Base-by-base conservation (phyloP, 73 alveolate species). In the Halteria grandinella region DNA sequence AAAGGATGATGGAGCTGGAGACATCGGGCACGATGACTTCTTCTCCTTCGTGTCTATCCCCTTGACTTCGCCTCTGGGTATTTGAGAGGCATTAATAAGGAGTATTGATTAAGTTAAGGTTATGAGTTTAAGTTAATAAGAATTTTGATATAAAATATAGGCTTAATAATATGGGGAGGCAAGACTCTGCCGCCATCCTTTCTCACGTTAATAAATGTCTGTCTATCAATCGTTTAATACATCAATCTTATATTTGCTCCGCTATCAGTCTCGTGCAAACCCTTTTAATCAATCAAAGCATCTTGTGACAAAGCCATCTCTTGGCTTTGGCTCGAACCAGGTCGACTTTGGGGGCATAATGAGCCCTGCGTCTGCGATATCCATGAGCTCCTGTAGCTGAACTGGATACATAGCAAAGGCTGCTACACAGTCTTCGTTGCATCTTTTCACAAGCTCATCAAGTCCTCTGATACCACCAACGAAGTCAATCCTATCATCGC, bases 41-140 rank as follows among this genome's bases (percentile, higher is more conserved):
- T 91, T 85, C 91, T 96, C 97, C 59, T 91, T 89, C 74, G 97
- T 90, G 39, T 77, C 31, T 40, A 51, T 78, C 64, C 89, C 81
- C 29, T 62, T 78, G 25, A 62, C 78, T 8, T 62, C 78, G 20
- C 78, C 88, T 15, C 55, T 41, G n/a, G n/a, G n/a, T n/a, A 24
- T 33, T 23, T 24, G 18, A 15, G 20, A 54, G 10, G 20, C 34
- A 8, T 48, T 8, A n/a, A n/a, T 48, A 39, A 39, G 14, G 17
- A 39, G 14, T 11, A 39, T 39, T 39, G 50, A 10, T 39, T 39
- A 39, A 39, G 14, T 11, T 11, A 10, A 11, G 50, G 17, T 39
- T 11, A 11, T 39, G 17, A 39, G 14, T 39, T n/a, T n/a, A n/a
- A n/a, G n/a, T n/a, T n/a, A n/a, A 39, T 39, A 48, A 48, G 11